Evolutionary conservation across 306 rosid genomes (phyloP).

Genomic region (Medicago lupulina): DNA sequence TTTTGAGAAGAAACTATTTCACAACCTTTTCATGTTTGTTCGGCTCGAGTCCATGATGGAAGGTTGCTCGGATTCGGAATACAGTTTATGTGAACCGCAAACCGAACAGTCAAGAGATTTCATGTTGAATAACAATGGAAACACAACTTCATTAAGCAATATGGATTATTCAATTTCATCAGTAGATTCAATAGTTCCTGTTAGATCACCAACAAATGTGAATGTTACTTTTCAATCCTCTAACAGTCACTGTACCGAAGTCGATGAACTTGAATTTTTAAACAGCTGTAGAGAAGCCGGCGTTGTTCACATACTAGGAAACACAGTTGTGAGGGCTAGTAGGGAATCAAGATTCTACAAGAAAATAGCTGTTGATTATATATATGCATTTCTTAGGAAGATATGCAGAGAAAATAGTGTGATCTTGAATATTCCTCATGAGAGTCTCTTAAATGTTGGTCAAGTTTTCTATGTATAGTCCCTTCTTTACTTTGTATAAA

Average conservation of each 20-base stretch:
- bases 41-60: constrained; percentile 90
- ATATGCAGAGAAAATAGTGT: constrained; percentile 91
- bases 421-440: constrained; percentile 96
- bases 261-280: constrained; percentile 77
- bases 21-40: constrained; percentile 70
- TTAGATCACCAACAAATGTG: constrained; percentile 51
- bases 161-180: constrained; percentile 59
- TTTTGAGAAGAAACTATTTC: constrained; percentile 85
- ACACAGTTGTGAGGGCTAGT: constrained; percentile 74
- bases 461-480: constrained; percentile 79
- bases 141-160: constrained; percentile 45
- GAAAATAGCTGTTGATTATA: constrained; percentile 80
- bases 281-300: constrained; percentile 79
- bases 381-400: constrained; percentile 90
- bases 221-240: constrained; percentile 51
- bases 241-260: constrained; percentile 50
- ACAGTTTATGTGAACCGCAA: constrained; percentile 60
- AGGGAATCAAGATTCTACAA: constrained; percentile 74
- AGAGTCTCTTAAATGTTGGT: constrained; percentile 90
- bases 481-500: not conserved
- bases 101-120: constrained; percentile 51
- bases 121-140: constrained; percentile 45
- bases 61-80: constrained; percentile 87
- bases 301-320: constrained; percentile 93
- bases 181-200: constrained; percentile 67